Conservation (phyloP, 2,329 filamentous ascomycete species). For the Fusarium anthophilum region DNA sequence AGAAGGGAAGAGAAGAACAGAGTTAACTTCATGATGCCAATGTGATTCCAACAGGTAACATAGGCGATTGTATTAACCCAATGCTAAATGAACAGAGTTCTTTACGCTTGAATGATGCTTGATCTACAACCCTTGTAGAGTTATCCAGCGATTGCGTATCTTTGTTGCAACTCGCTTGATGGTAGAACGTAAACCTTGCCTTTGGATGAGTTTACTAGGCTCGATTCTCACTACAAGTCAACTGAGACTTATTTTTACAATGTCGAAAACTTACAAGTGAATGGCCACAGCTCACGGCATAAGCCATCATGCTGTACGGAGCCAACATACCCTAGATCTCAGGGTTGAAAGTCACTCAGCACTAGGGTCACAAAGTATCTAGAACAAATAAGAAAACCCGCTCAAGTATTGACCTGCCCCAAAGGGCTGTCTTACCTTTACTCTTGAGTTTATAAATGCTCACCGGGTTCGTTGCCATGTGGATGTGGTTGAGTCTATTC, state of each 20-base stretch:
- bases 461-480: too few relatives aligned
- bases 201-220: neutral
- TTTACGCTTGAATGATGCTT: neutral
- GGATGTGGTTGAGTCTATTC: too few relatives aligned
- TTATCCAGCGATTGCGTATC: accelerated
- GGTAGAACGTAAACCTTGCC: neutral
- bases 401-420: too few relatives aligned
- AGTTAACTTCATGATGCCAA: neutral
- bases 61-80: neutral
- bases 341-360: too few relatives aligned
- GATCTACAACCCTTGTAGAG: neutral
- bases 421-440: too few relatives aligned
- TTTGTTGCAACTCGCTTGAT: neutral
- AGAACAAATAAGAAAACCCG: too few relatives aligned
- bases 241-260: neutral
- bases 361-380: too few relatives aligned
- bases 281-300: neutral
- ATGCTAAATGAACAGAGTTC: too few relatives aligned
- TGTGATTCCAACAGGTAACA: accelerated
- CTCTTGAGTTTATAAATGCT: too few relatives aligned
- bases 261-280: neutral
- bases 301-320: neutral
- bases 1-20: neutral
- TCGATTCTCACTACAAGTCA: neutral
- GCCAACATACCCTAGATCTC: neutral